phyloP scores from a whole-genome alignment of 192 early-diverging fungal species.

The Pilaira anomala region DNA sequence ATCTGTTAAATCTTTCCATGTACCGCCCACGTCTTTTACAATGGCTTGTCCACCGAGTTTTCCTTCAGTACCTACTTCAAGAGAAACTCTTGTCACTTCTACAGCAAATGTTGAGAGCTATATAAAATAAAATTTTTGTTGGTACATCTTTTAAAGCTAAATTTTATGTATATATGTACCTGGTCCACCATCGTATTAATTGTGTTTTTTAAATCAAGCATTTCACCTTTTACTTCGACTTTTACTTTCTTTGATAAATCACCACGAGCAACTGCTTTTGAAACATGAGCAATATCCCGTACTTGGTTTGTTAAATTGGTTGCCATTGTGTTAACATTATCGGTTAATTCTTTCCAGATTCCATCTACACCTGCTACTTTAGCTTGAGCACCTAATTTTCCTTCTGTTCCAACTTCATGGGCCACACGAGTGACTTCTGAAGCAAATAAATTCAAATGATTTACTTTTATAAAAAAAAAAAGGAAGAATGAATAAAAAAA shows the following conservation, averaged over 20 bases:
- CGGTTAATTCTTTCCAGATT: constrained; percentile 64
- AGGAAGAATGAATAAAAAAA: neutral
- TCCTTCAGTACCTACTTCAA: constrained; percentile 70
- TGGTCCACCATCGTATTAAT: constrained; percentile 63
- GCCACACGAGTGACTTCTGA: constrained; percentile 63
- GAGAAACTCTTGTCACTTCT: constrained; percentile 69
- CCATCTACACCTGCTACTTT: constrained; percentile 55
- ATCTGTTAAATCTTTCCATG: constrained; percentile 49
- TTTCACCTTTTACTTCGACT: constrained; percentile 53
- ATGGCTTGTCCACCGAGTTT: constrained; percentile 59
- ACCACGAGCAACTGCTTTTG: constrained; percentile 53
- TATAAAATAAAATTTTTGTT: too few relatives aligned
- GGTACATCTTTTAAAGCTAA: constrained; percentile 46
- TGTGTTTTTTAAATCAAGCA: constrained; percentile 51
- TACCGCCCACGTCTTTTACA: constrained; percentile 36
- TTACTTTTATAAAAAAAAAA: constrained; percentile 33
- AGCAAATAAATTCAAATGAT: constrained; percentile 51
- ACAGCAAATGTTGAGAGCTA: constrained; percentile 31
- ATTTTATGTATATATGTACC: constrained; percentile 20
- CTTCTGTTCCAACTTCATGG: constrained; percentile 64
- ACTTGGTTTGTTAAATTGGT: constrained; percentile 61
- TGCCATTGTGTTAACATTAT: constrained; percentile 67
- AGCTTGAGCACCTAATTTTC: constrained; percentile 60
- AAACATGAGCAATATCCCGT: constrained; percentile 58
- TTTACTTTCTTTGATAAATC: constrained; percentile 59